phyloP scores from a whole-genome alignment of 2,329 filamentous ascomycete genomes.

The Calonectria pauciramosa region DNA sequence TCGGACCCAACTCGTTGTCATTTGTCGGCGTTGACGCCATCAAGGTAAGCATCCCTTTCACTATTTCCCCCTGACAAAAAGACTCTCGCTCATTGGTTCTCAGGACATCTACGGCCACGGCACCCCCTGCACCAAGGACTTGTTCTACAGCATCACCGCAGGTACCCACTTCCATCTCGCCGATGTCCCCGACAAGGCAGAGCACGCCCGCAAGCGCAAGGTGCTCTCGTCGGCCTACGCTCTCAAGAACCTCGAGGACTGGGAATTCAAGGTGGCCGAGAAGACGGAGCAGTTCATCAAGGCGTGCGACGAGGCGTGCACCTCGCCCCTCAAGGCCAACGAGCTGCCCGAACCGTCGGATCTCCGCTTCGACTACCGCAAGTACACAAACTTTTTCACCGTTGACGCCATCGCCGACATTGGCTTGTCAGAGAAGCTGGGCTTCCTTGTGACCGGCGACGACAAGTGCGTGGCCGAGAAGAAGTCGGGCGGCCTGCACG shows the following conservation, averaged over 20 bases:
- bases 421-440: conserved; percentile 63
- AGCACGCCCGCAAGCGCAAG: conserved; percentile 66
- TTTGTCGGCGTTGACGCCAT: conserved; percentile 40
- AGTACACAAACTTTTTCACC: conserved; percentile 67
- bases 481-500: conserved; percentile 60
- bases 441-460: conserved; percentile 63
- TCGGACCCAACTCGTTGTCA: conserved; percentile 44
- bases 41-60: conserved; percentile 21
- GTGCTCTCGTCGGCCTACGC: conserved; percentile 65
- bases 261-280: conserved; percentile 68
- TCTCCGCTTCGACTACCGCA: conserved; percentile 65
- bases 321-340: conserved; percentile 49
- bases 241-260: conserved; percentile 65
- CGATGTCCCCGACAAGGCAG: conserved; percentile 64
- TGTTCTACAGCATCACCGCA: conserved; percentile 58
- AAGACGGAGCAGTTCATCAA: conserved; percentile 60
- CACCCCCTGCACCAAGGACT: conserved; percentile 64
- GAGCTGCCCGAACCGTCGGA: conserved; percentile 51
- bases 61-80: not conserved
- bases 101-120: conserved; percentile 59
- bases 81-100: not conserved
- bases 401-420: conserved; percentile 71
- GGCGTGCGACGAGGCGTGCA: conserved; percentile 59
- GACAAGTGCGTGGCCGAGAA: conserved; percentile 58
- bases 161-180: conserved; percentile 66